Evolutionary conservation across 441 rosid genomes (phyloP).

Genomic region (Bocquillonia castaneifolia): DNA sequence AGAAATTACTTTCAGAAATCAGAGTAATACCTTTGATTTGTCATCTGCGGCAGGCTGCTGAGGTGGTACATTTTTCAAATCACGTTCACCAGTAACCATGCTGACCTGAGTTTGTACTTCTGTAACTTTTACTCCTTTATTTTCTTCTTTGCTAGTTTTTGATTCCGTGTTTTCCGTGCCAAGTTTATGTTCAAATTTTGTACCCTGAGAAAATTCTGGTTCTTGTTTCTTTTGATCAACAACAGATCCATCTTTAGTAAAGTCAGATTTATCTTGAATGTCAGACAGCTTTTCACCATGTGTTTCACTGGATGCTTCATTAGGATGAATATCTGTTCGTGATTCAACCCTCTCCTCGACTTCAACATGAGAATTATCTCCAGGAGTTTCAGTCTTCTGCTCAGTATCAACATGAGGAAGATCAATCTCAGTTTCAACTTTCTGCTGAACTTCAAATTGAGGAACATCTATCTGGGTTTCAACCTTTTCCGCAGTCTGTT

Average conservation of each 20-base stretch:
- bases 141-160: constrained; percentile 31
- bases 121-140: constrained; percentile 32
- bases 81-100: constrained; percentile 30
- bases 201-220: constrained; percentile 26
- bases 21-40: constrained; percentile 37
- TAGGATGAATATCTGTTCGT: constrained; percentile 20
- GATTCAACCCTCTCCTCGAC: constrained; percentile 23
- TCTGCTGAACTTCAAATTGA: constrained; percentile 23
- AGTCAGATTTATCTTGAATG: constrained; percentile 35
- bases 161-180: constrained; percentile 28
- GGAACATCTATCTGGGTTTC: constrained; percentile 25
- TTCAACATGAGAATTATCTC: constrained; percentile 15
- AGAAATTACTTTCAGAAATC: neutral
- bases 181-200: constrained; percentile 28
- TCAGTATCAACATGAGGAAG: constrained; percentile 28
- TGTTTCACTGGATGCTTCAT: constrained; percentile 30
- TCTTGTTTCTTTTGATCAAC: constrained; percentile 33
- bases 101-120: constrained; percentile 24
- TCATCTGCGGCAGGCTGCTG: constrained; percentile 24
- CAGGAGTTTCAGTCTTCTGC: constrained; percentile 22
- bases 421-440: constrained; percentile 32
- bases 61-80: constrained; percentile 21
- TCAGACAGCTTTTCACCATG: constrained; percentile 28
- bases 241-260: constrained; percentile 26
- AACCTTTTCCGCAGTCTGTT: constrained; percentile 26